Percentiles rank a stretch among this genome's conserved stretches.
These are phyloP conservation scores for Myxozyma mucilagina DNA, from an alignment of 805 yeast genomes.

Conservation along the genomic window DNA sequence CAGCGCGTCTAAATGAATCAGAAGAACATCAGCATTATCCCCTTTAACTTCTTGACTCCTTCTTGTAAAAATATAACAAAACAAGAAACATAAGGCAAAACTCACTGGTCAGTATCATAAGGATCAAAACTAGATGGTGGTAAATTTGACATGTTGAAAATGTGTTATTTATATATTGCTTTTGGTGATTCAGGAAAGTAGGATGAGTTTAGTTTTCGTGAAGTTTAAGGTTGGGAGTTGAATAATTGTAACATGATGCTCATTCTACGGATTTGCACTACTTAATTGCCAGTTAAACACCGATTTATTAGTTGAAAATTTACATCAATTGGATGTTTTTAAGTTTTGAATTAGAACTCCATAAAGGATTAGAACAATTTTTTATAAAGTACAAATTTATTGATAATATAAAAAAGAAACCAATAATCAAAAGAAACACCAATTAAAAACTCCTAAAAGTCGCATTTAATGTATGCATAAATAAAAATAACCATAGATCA, in stretches of 20 bases:
- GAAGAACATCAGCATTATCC: neutral
- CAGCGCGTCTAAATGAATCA: slow-evolving; percentile 9
- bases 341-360: too few relatives aligned
- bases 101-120: slow-evolving; percentile 26
- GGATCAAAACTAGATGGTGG: slow-evolving; percentile 28
- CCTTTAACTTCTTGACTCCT: neutral
- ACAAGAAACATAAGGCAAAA: neutral
- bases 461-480: too few relatives aligned
- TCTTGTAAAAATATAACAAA: neutral
- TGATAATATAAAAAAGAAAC: neutral
- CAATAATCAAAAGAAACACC: neutral
- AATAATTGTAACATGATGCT: neutral
- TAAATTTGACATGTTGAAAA: neutral
- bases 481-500: too few relatives aligned
- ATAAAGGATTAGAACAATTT: too few relatives aligned
- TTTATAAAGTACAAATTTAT: too few relatives aligned
- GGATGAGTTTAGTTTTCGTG: neutral
- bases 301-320: neutral
- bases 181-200: neutral
- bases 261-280: neutral
- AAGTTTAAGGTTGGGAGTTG: neutral
- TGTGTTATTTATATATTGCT: neutral
- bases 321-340: neutral
- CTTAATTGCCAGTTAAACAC: neutral
- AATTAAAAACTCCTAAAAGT: neutral